phyloP scores from a whole-genome alignment of 2,329 filamentous ascomycete genomes.

The Fusarium poae region DNA sequence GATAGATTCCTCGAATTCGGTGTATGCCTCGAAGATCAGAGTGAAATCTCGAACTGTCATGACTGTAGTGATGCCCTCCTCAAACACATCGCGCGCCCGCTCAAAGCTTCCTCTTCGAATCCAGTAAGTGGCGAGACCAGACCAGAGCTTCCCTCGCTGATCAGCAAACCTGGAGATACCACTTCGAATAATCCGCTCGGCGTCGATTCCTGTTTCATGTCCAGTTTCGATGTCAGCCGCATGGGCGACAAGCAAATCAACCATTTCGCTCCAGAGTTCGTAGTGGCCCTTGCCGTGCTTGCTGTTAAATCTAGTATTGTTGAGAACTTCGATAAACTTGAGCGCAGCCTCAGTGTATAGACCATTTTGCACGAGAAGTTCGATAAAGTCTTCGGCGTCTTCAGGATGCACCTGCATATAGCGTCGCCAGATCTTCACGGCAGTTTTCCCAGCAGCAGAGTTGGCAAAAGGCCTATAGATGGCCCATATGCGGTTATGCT shows the following conservation, averaged over 20 bases:
- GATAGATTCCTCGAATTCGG: slow-evolving; percentile 96
- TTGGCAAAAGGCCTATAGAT: slow-evolving; percentile 92
- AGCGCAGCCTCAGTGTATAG: slow-evolving; percentile 92
- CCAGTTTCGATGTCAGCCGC: slow-evolving; percentile 87
- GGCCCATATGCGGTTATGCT: slow-evolving; percentile 96
- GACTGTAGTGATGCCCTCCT: slow-evolving; percentile 96
- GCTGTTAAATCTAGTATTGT: slow-evolving; percentile 90
- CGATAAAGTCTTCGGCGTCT: slow-evolving; percentile 94
- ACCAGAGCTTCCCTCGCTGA: slow-evolving; percentile 95
- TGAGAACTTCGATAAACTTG: slow-evolving; percentile 90
- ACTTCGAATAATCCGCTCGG: slow-evolving; percentile 92
- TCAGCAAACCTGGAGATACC: slow-evolving; percentile 92
- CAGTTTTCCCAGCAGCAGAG: slow-evolving; percentile 89
- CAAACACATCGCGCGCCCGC: slow-evolving; percentile 90
- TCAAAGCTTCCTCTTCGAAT: slow-evolving; percentile 94
- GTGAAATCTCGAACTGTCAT: slow-evolving; percentile 99
- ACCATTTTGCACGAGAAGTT: slow-evolving; percentile 83
- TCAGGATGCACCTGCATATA: slow-evolving; percentile 99
- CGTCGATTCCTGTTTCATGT: slow-evolving; percentile 85
- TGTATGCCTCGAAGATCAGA: slow-evolving; percentile 94
- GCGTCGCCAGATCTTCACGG: slow-evolving; percentile 91
- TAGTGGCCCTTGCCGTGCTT: slow-evolving; percentile 96
- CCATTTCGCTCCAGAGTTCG: slow-evolving; percentile 97
- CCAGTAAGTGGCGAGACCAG: slow-evolving; percentile 95
- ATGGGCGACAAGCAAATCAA: slow-evolving; percentile 91